These are phyloP conservation scores for Lactarius akahatsu DNA, from an alignment of 768 basidiomycete genomes.

Conservation along the genomic window DNA sequence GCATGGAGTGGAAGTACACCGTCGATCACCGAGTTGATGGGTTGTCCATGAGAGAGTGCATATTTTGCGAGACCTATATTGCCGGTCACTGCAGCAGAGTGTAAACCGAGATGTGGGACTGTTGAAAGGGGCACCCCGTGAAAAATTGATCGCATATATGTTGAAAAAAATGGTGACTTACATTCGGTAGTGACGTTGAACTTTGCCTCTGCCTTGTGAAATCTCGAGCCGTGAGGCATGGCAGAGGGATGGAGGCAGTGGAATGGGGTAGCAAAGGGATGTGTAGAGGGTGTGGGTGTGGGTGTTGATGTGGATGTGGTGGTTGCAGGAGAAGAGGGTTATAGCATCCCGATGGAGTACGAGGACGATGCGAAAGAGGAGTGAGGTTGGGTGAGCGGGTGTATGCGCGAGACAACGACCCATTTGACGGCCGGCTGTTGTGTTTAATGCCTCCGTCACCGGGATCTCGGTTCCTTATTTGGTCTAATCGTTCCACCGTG, in stretches of 20 bases:
- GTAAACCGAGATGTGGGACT: constrained; percentile 78
- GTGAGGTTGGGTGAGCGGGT: neutral
- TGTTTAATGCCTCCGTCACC: neutral
- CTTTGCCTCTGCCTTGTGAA: constrained; percentile 45
- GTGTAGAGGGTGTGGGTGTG: neutral
- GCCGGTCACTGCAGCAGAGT: constrained; percentile 76
- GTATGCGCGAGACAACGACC: neutral
- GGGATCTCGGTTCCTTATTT: neutral
- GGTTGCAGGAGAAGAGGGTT: neutral
- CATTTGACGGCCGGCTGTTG: neutral
- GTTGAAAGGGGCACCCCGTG: constrained; percentile 1
- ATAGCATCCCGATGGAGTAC: neutral
- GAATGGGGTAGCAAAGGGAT: neutral
- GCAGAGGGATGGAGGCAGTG: neutral
- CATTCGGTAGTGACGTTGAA: constrained; percentile 57
- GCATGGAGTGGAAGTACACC: constrained; percentile 97
- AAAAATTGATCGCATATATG: neutral
- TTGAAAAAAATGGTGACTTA: constrained; percentile 33
- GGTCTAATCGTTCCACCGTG: neutral
- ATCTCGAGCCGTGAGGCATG: constrained; percentile 42
- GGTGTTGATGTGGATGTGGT: neutral
- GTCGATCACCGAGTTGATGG: constrained; percentile 92
- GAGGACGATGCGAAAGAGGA: neutral
- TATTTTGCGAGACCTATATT: constrained; percentile 92
- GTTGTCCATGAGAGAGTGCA: constrained; percentile 91